Base-by-base conservation (phyloP, 23 red algal genomes). In the Gracilariopsis chorda region DNA sequence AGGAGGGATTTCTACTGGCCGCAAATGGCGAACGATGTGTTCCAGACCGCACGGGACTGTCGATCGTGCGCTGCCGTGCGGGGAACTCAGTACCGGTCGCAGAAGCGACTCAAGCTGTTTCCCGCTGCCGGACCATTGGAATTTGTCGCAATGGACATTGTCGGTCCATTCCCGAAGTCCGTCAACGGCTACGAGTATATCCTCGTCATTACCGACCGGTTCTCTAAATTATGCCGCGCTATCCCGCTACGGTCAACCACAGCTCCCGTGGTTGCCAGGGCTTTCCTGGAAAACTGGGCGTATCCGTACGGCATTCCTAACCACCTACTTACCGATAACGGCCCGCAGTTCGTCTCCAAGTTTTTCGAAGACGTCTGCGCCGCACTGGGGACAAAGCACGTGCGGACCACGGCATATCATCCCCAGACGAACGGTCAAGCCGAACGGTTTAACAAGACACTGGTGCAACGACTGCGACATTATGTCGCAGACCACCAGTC, bases 151-250 rank as follows among this genome's bases (percentile, higher is more conserved):
- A 43, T 79, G 51, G 86, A 90, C 68, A 57, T 77, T 25, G 32
- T 77, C 9, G 86, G 45, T 34, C 72, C 86, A 4, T 63, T 79
- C 6, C 69, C 48, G 7, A 58, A 90, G 68, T 46, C 55, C 7
- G 8, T 43, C 11, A 35, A 79, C 44, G 68, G 86, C 17, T 51
- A 60, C 51, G 4, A 65, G 9, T 78, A 60, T 70, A 78, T 90
- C 10, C 33, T 90, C 40, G 86, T 90, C 16, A 90, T 90, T 17
- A 65, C 46, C 52, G 62, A 90, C 33, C 70, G 86, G 86, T 90
- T 59, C 57, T 37, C 7, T 12, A 90, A 90, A 24, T 1, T 57
- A 6, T 52, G 35, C 19, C 48, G 68, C 7, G 71, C 69, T 41
- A 77, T 90, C 48, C 86, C 68, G 28, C 10, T 79, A 9, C 51